A percentile compares a stretch with the other conserved stretches of the same genome.
phyloP scores from a whole-genome alignment of 2,329 filamentous ascomycete genomes.

The Nemania sp. region DNA sequence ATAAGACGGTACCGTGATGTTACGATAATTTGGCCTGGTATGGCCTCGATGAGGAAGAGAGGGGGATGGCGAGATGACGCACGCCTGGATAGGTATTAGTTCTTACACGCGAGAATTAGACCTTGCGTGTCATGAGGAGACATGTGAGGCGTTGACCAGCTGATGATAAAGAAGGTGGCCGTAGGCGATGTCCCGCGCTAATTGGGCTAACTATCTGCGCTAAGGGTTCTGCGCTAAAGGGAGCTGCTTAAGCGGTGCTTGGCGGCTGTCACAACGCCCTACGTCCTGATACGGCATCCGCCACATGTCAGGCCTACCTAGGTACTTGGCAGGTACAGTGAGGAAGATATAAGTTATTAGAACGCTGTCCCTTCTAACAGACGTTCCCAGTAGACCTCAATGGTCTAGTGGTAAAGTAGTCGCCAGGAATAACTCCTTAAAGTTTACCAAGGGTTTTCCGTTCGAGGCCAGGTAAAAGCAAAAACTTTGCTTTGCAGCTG shows the following conservation, averaged over 20 bases:
- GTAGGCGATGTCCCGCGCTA: constrained; percentile 1
- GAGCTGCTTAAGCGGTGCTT: neutral
- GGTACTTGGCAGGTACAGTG: no score
- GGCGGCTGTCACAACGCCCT: no score
- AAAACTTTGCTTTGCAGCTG: no score
- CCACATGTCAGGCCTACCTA: no score
- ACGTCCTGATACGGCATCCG: no score
- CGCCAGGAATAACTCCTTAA: no score
- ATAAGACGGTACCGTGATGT: neutral
- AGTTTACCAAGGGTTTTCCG: no score
- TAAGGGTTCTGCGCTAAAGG: neutral
- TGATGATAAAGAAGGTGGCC: neutral
- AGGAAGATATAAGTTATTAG: no score
- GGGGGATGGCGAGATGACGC: neutral
- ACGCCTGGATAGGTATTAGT: neutral
- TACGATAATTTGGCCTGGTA: neutral
- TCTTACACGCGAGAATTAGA: neutral
- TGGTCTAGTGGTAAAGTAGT: no score
- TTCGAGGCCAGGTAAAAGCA: no score
- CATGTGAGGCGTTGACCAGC: neutral
- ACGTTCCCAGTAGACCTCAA: no score
- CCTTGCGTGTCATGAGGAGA: neutral
- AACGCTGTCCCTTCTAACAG: no score
- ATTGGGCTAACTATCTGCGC: constrained; percentile 3
- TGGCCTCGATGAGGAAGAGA: neutral